phyloP scores from a whole-genome alignment of 495 filamentous ascomycete genomes.

The Oidiodendron maius region DNA sequence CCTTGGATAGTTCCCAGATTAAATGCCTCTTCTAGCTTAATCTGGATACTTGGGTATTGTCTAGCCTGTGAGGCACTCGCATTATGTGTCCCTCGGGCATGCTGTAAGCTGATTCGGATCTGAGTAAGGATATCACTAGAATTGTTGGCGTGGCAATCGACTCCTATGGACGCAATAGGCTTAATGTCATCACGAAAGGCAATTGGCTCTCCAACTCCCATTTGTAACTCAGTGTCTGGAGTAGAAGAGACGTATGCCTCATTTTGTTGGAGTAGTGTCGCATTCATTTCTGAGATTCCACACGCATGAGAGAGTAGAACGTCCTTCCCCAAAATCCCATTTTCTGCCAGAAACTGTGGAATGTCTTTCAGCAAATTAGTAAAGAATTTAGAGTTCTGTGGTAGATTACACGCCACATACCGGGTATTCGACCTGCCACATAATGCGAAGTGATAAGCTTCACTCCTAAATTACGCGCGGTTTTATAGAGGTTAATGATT shows the following conservation, averaged over 20 bases:
- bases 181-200: conserved; percentile 12
- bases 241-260: conserved; percentile 30
- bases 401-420: too few species aligned
- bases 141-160: conserved; percentile 44
- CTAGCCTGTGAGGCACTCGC: conserved; percentile 23
- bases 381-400: too few species aligned
- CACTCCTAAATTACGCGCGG: conserved; percentile 21
- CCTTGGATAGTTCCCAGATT: conserved; percentile 43
- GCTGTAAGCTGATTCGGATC: conserved; percentile 37
- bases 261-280: conserved; percentile 21
- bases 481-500: conserved; percentile 26
- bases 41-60: conserved; percentile 26
- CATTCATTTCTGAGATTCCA: too few species aligned
- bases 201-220: conserved; percentile 17
- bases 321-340: too few species aligned
- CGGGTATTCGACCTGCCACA: too few species aligned
- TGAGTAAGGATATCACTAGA: conserved; percentile 34
- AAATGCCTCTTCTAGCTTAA: conserved; percentile 40
- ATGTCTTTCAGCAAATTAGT: too few species aligned
- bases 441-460: conserved; percentile 36
- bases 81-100: conserved; percentile 27
- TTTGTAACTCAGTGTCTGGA: conserved; percentile 39
- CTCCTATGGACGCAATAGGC: conserved; percentile 33
- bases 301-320: too few species aligned
- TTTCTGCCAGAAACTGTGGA: too few species aligned